phyloP scores from a whole-genome alignment of 1,284 basidiomycete species.

The Ustilago shanxiensis region DNA sequence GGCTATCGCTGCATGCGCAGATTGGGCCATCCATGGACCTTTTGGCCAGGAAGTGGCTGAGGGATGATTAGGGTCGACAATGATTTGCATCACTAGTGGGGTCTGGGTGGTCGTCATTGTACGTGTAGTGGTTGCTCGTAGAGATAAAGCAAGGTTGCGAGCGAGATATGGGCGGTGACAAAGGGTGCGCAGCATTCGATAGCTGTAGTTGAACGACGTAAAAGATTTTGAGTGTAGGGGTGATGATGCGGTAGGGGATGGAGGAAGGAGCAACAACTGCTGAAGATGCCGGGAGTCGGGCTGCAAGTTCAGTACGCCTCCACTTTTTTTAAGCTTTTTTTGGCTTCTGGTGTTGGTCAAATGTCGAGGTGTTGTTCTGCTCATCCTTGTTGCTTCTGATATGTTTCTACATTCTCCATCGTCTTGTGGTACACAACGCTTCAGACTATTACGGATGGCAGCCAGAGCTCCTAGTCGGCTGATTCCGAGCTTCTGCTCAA shows the following conservation, averaged over 20 bases:
- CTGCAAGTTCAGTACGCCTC: background rate
- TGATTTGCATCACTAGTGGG: slow-evolving; percentile 68
- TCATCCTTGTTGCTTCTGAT: too few species aligned
- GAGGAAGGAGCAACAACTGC: background rate
- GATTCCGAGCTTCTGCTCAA: background rate
- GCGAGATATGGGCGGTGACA: too few species aligned
- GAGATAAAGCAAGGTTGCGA: too few species aligned
- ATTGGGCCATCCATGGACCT: slow-evolving; percentile 76
- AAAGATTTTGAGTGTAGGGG: too few species aligned
- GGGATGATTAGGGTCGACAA: slow-evolving; percentile 49
- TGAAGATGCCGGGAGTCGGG: too few species aligned
- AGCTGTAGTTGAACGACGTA: too few species aligned
- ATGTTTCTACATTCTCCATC: background rate
- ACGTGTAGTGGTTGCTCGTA: too few species aligned
- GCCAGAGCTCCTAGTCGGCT: too few species aligned
- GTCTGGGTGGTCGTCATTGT: slow-evolving; percentile 18
- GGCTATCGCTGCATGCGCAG: slow-evolving; percentile 74
- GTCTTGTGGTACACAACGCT: background rate
- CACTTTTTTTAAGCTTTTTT: background rate
- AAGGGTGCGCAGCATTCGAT: background rate
- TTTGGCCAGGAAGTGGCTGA: slow-evolving; percentile 72
- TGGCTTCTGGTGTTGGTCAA: background rate
- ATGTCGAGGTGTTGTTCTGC: too few species aligned
- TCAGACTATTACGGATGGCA: background rate
- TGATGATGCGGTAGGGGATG: background rate